Evolutionary conservation across 2,329 filamentous ascomycete species (phyloP).

Genomic region (Aspergillus niger): DNA sequence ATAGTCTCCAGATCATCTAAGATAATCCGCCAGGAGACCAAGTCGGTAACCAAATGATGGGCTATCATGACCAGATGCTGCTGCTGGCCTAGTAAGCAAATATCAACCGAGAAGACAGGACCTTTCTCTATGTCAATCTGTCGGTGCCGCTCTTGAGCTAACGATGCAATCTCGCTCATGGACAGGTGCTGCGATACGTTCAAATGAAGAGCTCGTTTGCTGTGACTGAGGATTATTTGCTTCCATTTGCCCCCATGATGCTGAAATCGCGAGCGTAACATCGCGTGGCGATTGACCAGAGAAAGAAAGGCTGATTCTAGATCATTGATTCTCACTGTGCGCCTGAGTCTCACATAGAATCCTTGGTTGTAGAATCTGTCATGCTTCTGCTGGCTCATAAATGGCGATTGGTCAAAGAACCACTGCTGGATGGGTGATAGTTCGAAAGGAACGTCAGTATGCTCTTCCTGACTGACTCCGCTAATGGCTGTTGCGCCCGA

Average conservation of each 20-base stretch:
- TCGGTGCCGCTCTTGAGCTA: not conserved
- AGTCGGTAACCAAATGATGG: not conserved
- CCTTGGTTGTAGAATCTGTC: slow-evolving; percentile 11
- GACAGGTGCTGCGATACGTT: not conserved
- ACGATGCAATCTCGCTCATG: not conserved
- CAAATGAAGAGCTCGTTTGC: not conserved
- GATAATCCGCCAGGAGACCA: not conserved
- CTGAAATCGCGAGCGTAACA: too few species aligned
- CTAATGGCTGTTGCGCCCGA: not conserved
- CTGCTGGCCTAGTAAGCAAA: not conserved
- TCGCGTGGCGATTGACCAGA: too few species aligned
- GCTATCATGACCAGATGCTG: not conserved
- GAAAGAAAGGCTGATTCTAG: too few species aligned
- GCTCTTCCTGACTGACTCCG: slow-evolving; percentile 3
- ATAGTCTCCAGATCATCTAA: not conserved
- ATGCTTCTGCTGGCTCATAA: slow-evolving; percentile 1
- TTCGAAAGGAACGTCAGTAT: slow-evolving; percentile 13
- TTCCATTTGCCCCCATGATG: too few species aligned
- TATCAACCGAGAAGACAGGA: not conserved
- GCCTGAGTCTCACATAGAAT: slow-evolving; percentile 10
- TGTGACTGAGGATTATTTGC: too few species aligned
- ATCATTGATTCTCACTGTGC: not conserved
- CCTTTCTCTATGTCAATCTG: not conserved
- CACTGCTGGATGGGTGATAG: slow-evolving; percentile 21
- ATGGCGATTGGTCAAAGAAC: slow-evolving; percentile 10